Base-by-base conservation (phyloP, 2,329 filamentous ascomycete genomes). In the Corniculantispora saksenae region DNA sequence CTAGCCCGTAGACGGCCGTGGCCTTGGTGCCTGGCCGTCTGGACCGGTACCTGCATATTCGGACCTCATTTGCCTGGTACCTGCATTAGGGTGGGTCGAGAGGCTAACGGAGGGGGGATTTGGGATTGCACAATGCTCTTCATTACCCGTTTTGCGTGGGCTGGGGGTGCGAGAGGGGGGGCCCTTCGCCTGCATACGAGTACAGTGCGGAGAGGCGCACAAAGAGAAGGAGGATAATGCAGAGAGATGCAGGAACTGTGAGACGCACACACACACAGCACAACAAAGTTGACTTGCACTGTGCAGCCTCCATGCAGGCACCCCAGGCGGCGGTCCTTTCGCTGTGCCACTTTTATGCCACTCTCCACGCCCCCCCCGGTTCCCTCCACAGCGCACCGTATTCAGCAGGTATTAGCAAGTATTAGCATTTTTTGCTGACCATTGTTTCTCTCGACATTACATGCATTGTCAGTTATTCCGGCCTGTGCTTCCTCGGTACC, bases 31-130 rank as follows among this genome's bases (percentile, higher is more conserved):
- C 60, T 55, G 53, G 59, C 23, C 19, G 48, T 21, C 21, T 12
- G 54, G 21, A 15, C 8, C 38, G 32, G 60, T 62, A 62, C 60
- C 60, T 62, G 60, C 60, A 62, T 47, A 55, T 55, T 27, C 15
- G 12, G 27, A 45, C 38, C 27, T 47, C 29, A 47, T 62, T 62
- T 55, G 35, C 38, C 21, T 55, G 51, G 60, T 62, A 62, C 60
- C 60, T 62, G 60, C 60, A 55, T 62, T 32, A 32, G 15, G 45
- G 60, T 62, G 59, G 59, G 38, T 35, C 23, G 7, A n/a, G 38
- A 43, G 50, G 23, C 25, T 54, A 32, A n/a, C n/a, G n/a, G n/a
- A n/a, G n/a, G n/a, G n/a, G 35, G 23, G 25, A 17, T 5, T 15
- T 23, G 23, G 21, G 10, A 54, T 21, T 45, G 48, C 35, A 54